phyloP scores from a whole-genome alignment of 768 basidiomycete genomes.

The Dendrothele bispora region DNA sequence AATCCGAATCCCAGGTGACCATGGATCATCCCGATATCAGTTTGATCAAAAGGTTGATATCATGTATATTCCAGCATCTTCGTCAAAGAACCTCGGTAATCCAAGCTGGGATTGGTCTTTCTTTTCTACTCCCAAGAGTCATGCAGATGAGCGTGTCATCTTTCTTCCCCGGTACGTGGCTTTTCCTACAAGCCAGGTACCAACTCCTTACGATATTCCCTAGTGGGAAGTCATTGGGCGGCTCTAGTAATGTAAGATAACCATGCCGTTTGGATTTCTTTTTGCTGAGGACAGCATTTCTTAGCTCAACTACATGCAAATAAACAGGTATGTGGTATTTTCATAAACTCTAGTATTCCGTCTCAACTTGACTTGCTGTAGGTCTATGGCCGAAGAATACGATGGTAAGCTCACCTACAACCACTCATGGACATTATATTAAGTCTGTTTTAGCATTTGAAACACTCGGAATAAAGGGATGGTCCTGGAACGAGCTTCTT shows the following conservation, averaged over 20 bases:
- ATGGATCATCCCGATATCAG: background rate
- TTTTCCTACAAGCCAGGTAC: background rate
- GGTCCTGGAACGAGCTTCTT: conserved; percentile 17
- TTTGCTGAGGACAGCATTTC: background rate
- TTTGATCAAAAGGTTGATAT: background rate
- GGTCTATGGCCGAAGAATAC: conserved; percentile 13
- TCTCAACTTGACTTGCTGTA: background rate
- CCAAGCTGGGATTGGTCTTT: conserved; percentile 6
- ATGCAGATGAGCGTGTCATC: background rate
- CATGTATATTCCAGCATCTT: too few relatives aligned
- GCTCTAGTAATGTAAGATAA: conserved; percentile 12
- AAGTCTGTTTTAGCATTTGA: conserved; percentile 9
- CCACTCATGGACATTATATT: too few relatives aligned
- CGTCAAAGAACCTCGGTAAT: conserved; percentile 4
- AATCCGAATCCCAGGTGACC: background rate
- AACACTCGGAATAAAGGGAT: conserved; percentile 15
- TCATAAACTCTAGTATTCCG: background rate
- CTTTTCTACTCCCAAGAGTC: background rate
- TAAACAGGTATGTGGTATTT: conserved; percentile 10
- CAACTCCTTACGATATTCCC: background rate
- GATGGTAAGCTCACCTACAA: conserved; percentile 9
- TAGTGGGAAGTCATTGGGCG: conserved; percentile 19
- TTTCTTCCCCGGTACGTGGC: conserved; percentile 2
- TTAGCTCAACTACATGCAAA: conserved; percentile 17
- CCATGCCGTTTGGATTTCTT: background rate